Base-by-base conservation (phyloP, 371 early-diverging fungal species). In the Mucor sp. region DNA sequence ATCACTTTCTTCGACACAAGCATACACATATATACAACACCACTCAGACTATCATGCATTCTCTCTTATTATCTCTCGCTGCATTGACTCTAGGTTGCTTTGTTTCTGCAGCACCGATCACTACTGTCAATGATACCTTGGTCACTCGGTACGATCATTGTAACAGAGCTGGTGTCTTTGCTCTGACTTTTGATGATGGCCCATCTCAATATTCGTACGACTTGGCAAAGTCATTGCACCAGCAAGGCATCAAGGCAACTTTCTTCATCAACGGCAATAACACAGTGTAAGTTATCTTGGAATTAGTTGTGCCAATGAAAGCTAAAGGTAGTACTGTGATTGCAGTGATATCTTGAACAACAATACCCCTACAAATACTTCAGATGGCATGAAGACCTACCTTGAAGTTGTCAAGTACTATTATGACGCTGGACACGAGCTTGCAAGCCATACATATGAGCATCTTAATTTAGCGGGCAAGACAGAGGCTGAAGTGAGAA, bases 201-300 rank as follows among this genome's bases (percentile, higher is more conserved):
- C 75, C 75, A 19, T 60, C 50, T 28, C 33, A 65, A 50, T 69
- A 68, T 41, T 66, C 71, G 5, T 68, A 63, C 48, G 63, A 63
- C 27, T 57, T 75, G 25, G 68, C 72, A 12, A 63, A 68, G 12
- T 21, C 15, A 4, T 59, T 75, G 17, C 25, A 69, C 6, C 47
- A 67, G 2, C 39, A 71, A 56, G 69, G 69, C 15, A 43, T 75
- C 33, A 48, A 53, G 37, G 90, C 84, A 5, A 92, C 90, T 4
- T 91, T 90, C 72, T 92, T 89, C 67, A 67, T 88, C 53, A 85
- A 88, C 65, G 91, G 90, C 8, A 57, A 71, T 3, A 75, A 75
- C 23, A 60, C 61, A 48, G 68, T 71, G 75, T 74, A 68, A 63
- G 68, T 67, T 21, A 3, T 11, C 25, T 53, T 6, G 19, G 1